phyloP scores from a whole-genome alignment of 208 protist genomes.

The Leishmania amazonensis region DNA sequence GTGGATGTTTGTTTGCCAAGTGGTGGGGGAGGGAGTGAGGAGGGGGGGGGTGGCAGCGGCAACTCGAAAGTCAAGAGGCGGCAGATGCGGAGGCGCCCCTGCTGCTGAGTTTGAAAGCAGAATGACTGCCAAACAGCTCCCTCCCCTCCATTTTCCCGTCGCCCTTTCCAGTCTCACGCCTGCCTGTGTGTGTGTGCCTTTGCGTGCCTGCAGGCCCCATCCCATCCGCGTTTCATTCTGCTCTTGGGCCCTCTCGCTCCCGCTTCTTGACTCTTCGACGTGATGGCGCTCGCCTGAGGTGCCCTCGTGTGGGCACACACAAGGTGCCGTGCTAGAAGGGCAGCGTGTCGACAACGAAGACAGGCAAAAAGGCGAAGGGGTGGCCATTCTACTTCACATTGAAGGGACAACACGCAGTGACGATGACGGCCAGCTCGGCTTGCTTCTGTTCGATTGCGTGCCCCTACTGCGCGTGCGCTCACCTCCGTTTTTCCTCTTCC shows the following conservation, averaged over 20 bases:
- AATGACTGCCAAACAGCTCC: not conserved
- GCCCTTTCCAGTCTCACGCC: not conserved
- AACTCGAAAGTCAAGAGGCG: not conserved
- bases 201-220: not conserved
- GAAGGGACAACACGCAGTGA: not conserved
- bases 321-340: not conserved
- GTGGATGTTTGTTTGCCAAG: not conserved
- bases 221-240: not conserved
- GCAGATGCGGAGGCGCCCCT: not conserved
- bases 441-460: not conserved
- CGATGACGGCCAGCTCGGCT: not conserved
- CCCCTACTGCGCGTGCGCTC: not conserved
- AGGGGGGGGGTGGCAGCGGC: not conserved
- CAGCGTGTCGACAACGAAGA: not conserved
- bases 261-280: not conserved
- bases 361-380: not conserved
- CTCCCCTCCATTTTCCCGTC: not conserved
- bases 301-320: not conserved
- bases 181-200: not conserved
- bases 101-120: not conserved
- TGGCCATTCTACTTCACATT: not conserved
- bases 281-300: not conserved
- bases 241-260: not conserved
- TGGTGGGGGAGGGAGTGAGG: not conserved
- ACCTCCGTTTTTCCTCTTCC: not conserved